Base-by-base conservation (phyloP, 164 flowering plant species). In the Litsea cubeba region DNA sequence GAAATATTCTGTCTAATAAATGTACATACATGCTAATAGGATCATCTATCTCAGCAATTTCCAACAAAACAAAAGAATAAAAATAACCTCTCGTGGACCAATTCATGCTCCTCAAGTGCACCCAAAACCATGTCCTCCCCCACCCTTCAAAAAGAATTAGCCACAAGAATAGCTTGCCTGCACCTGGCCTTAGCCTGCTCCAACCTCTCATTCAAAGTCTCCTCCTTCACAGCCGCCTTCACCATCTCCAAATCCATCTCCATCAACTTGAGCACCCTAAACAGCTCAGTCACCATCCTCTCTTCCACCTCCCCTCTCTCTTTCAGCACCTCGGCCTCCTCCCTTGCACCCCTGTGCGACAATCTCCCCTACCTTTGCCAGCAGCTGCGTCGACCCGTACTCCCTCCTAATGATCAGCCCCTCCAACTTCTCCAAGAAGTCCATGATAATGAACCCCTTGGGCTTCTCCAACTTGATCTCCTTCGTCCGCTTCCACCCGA, bases 211-310 rank as follows among this genome's bases (percentile, higher is more conserved):
- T n/a, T 71, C 71, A 90, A 58, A 0, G 97, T 94, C 75, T 94
- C 94, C 58, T 89, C 89, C 71, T 94, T 94, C 12, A 87, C 92
- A 6, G 98, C 89, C 66, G 90, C 94, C 72, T 86, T 91, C 51
- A 92, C 92, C 98, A 92, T 90, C 5, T 89, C 91, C 85, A 94
- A 84, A 71, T 94, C 94, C 97, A 92, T 92, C 77, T 92, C 92
- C 90, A 92, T 88, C 69, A 90, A 76, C 79, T 74, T 89, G 84
- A 92, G 80, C 62, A 94, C 95, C 74, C 98, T 87, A 12, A 72
- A 82, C 73, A 94, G 66, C 85, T 91, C 97, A 5, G 92, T 90
- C 51, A 90, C 87, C 90, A 90, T 77, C 68, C 97, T 86, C 51
- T 92, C 98, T 50, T 94, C 97, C 66, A 92, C 98, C 70, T 90